Evolutionary conservation across 768 basidiomycete genomes (phyloP).

Genomic region (Pholiota molesta): DNA sequence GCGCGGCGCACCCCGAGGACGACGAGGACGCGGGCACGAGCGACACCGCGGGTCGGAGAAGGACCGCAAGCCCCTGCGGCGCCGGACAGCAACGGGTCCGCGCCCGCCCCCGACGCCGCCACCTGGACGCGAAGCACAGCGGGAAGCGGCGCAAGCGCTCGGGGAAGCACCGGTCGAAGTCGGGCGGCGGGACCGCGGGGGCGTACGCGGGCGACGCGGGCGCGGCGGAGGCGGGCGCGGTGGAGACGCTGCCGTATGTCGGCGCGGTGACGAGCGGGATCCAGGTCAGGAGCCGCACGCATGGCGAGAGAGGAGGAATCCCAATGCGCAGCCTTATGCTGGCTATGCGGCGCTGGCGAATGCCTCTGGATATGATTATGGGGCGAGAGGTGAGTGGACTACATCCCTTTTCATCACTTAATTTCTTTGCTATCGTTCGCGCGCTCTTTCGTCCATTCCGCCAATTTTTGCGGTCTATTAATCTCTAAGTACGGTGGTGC

Average conservation of each 20-base stretch:
- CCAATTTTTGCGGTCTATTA: not conserved
- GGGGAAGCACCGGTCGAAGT: not conserved
- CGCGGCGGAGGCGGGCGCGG: constrained; percentile 4
- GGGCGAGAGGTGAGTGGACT: constrained; percentile 3
- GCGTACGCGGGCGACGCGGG: constrained; percentile 3
- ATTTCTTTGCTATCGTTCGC: not conserved
- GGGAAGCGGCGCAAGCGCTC: not conserved
- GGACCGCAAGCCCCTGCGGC: not conserved
- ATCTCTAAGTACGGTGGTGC: not conserved
- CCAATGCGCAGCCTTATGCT: constrained; percentile 28
- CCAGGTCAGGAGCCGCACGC: not conserved
- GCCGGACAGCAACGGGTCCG: not conserved
- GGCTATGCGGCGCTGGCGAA: constrained; percentile 21
- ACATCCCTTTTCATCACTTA: not conserved
- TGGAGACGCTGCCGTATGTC: not conserved
- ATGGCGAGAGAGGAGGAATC: constrained; percentile 15
- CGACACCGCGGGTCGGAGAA: not conserved
- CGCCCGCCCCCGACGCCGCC: not conserved
- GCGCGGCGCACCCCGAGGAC: not conserved
- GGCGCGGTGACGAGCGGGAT: constrained; percentile 5
- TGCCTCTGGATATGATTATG: constrained; percentile 14
- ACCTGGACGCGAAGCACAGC: not conserved
- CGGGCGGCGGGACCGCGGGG: not conserved
- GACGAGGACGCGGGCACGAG: not conserved
- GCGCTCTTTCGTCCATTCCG: not conserved